phyloP scores from a whole-genome alignment of 192 early-diverging fungal species.

The Linderina pennispora region DNA sequence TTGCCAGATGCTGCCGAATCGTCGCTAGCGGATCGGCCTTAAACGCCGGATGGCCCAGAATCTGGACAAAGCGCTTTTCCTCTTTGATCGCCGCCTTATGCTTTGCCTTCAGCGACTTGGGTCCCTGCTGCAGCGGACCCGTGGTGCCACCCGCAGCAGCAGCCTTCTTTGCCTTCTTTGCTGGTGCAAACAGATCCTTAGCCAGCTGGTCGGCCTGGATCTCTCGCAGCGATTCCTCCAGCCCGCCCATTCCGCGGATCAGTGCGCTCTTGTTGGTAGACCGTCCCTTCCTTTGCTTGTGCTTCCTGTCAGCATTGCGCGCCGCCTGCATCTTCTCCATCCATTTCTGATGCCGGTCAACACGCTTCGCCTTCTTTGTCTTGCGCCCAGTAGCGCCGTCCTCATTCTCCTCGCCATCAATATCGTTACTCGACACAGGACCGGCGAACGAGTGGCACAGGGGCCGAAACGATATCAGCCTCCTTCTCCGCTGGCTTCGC shows the following conservation, averaged over 20 bases:
- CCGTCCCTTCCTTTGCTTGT: conserved; percentile 37
- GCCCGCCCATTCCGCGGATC: conserved; percentile 47
- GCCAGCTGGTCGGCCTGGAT: conserved; percentile 16
- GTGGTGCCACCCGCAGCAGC: conserved; percentile 20
- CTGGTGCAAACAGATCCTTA: conserved; percentile 11
- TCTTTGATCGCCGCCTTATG: conserved; percentile 61
- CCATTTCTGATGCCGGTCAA: conserved; percentile 54
- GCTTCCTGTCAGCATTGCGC: conserved; percentile 44
- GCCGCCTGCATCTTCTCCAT: conserved; percentile 56
- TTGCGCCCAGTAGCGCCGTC: not conserved
- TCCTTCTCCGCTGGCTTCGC: not conserved
- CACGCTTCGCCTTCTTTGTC: conserved; percentile 51
- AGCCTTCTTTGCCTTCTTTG: conserved; percentile 13
- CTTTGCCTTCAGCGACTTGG: conserved; percentile 46
- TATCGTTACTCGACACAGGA: no score
- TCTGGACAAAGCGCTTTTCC: conserved; percentile 66
- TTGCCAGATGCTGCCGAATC: conserved; percentile 68
- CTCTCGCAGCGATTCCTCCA: conserved; percentile 36
- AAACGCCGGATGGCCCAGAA: conserved; percentile 66
- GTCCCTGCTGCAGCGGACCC: not conserved
- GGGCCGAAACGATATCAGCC: conserved; percentile 12
- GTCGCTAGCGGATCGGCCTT: conserved; percentile 62
- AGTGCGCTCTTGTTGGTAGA: conserved; percentile 43
- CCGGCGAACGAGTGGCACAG: conserved; percentile 4
- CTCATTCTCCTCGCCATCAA: not conserved